A percentile compares a stretch with the other conserved stretches of the same genome.
phyloP scores from a whole-genome alignment of 2,329 filamentous ascomycete genomes.

The Exophiala xenobiotica region DNA sequence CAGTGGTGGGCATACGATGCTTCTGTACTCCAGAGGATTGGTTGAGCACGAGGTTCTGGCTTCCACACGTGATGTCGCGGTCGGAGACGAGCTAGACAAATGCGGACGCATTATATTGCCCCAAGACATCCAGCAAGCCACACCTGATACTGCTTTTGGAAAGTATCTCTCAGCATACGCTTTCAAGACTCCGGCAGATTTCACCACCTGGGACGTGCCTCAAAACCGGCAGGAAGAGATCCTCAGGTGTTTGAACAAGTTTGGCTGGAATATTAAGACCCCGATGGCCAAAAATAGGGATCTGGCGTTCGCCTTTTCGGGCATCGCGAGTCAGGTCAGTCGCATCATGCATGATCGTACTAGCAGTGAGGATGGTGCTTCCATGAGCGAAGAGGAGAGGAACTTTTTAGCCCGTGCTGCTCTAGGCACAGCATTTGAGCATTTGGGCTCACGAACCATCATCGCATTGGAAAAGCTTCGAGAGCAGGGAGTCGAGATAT shows the following conservation, averaged over 20 bases:
- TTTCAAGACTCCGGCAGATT: conserved; percentile 54
- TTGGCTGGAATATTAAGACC: conserved; percentile 67
- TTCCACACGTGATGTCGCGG: conserved; percentile 73
- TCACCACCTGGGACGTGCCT: conserved; percentile 51
- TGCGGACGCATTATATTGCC: conserved; percentile 75
- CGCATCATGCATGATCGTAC: conserved; percentile 37
- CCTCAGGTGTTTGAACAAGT: conserved; percentile 46
- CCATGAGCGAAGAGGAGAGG: conserved; percentile 56
- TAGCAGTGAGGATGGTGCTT: conserved; percentile 34
- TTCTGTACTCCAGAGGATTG: conserved; percentile 70
- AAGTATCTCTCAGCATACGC: conserved; percentile 76
- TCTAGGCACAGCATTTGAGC: conserved; percentile 83
- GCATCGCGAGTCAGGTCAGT: conserved; percentile 65
- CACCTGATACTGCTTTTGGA: conserved; percentile 73
- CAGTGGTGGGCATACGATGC: conserved; percentile 87
- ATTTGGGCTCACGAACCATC: conserved; percentile 73
- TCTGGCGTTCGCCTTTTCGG: conserved; percentile 72
- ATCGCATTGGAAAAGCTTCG: conserved; percentile 59
- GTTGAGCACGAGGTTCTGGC: conserved; percentile 72
- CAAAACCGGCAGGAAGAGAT: conserved; percentile 61
- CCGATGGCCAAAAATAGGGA: conserved; percentile 62
- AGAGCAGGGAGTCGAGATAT: conserved; percentile 37
- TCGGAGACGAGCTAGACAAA: conserved; percentile 90
- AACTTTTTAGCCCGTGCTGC: conserved; percentile 67
- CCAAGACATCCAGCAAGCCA: conserved; percentile 51